Evolutionary conservation across 148 eudicot species (phyloP).

Genomic region (Rhododendron mucronatum): DNA sequence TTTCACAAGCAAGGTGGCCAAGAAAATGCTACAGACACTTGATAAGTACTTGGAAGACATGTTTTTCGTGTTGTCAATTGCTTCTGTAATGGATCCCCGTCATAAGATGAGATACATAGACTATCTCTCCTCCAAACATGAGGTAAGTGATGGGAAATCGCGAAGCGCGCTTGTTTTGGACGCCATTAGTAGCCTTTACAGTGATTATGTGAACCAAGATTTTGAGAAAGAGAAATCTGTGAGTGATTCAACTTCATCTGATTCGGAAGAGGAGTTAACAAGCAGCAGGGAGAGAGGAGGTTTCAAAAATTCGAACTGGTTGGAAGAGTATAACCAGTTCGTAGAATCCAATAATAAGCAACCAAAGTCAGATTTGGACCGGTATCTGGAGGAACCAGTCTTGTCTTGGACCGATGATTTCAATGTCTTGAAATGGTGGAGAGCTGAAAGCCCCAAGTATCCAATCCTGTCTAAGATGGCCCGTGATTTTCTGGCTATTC

Average conservation of each 20-base stretch:
- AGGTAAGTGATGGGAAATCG: not conserved
- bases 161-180: not conserved
- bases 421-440: conserved; percentile 5
- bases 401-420: not conserved
- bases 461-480: conserved; percentile 8
- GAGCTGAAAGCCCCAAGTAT: not conserved
- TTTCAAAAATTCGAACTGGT: not conserved
- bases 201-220: not conserved
- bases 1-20: not conserved
- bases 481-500: conserved; percentile 3
- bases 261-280: not conserved
- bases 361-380: not conserved
- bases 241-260: conserved; percentile 1
- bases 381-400: not conserved
- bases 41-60: not conserved
- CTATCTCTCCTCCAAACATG: not conserved
- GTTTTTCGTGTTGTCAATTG: not conserved
- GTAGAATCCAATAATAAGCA: not conserved
- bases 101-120: not conserved
- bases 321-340: not conserved
- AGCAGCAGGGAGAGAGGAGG: not conserved
- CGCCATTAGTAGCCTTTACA: not conserved
- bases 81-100: conserved; percentile 1
- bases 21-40: not conserved
- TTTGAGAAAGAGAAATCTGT: not conserved